Evolutionary conservation across 257 asterid species (phyloP), one percentile per base, ranked within the genome.

Genomic region (Dorcoceras hygrometricum): DNA sequence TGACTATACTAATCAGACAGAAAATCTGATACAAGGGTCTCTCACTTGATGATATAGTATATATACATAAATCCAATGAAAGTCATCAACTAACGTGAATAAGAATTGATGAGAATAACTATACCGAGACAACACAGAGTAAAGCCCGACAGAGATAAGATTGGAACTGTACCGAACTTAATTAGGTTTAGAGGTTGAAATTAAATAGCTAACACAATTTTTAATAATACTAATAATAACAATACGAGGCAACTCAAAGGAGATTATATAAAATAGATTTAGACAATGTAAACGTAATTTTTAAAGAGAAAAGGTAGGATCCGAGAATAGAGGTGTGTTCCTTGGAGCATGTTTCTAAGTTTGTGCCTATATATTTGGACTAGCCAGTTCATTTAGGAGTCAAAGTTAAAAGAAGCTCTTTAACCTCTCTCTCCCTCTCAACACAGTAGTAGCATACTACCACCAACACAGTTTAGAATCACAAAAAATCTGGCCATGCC

Each of bases 291-390:
- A 74, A 74, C 69, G 71, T 73, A 70, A 54, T 68, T 75, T 46
- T 78, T 75, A 79, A 79, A 81, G 80, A 74, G 20, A 80, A 75
- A 69, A 77, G 80, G 77, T 78, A 83, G 88, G 83, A 67, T 66
- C 80, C 94, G 95, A 82, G 87, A 72, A 75, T 56, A 71, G 73
- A 68, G 77, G 72, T n/a, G n/a, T n/a, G n/a, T n/a, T n/a, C n/a
- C 66, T 62, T 70, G 78, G 81, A 78, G 72, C 75, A 81, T 53
- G 68, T 61, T 71, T 67, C 57, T 66, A 19, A 78, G 71, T 70
- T 75, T 65, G 70, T 65, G 77, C 76, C 76, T 85, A 76, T 84
- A 84, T 85, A 87, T 86, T 75, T 54, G 75, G 73, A 76, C 73
- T 81, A 58, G 65, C 78, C 75, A 73, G 39, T 85, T 78, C 89